Base-by-base conservation (phyloP, 495 filamentous ascomycete species). In the Aspergillus sparsus region DNA sequence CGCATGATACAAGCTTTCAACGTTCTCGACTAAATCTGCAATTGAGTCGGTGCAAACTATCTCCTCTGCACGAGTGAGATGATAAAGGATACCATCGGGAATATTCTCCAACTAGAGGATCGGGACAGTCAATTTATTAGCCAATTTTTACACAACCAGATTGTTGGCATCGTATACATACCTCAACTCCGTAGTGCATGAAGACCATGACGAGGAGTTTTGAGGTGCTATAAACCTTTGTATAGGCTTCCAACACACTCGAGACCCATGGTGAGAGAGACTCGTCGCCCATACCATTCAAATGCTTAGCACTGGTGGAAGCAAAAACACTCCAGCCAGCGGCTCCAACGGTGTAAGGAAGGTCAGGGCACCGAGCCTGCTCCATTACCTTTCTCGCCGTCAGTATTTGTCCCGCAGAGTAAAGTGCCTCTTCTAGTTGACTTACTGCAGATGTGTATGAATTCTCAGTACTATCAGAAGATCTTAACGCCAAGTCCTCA, bases 1-100 rank as follows among this genome's bases (percentile, higher is more conserved):
- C 7, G 68, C 60, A 52, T 75, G 74, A 16, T 69, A 80, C 9
- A 80, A 60, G 18, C 69, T 68, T 36, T 80, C 73, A 12, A 71
- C 61, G 15, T 59, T 66, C 6, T 71, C 64, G 49, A 76, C 68
- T 13, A 80, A 60, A 5, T 55, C 53, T 11, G 53, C 42, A 6
- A 77, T 60, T 1, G 68, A 66, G 3, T 65, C 50, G 12, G 65
- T 68, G 33, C 49, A 58, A 6, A 74, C 56, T 11, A 69, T 37
- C 13, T 55, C 44, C 39, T 80, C 74, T 5, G 69, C 66, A 11
- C 61, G 62, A 27, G 60, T 58, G 53, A 75, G 65, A 66, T 72
- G 71, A 51, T 58, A 57, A 33, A 66, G 13, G 3, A 80, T 58
- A 3, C 73, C 68, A 31, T 63, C 67, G 2, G 63, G 51, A 5